phyloP scores from a whole-genome alignment of 441 rosid species.

The Breynia disticha region DNA sequence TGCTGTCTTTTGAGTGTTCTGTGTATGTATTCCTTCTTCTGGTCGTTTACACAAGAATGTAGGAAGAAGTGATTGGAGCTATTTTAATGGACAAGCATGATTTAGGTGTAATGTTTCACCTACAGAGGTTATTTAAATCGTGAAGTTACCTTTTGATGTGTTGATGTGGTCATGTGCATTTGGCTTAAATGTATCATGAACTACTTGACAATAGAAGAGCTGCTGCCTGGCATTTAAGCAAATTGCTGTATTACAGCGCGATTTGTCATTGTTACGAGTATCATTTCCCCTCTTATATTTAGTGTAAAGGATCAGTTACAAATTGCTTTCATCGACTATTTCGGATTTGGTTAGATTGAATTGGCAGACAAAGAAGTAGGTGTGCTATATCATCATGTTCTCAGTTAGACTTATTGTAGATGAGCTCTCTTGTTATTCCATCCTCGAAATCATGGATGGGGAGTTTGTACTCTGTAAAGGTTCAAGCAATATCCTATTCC shows the following conservation, averaged over 20 bases:
- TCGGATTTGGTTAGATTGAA: slow-evolving; percentile 9
- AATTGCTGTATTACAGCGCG: too few species aligned
- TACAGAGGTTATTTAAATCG: slow-evolving; percentile 6
- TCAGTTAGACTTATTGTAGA: neutral
- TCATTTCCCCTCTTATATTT: neutral
- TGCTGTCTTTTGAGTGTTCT: slow-evolving; percentile 2
- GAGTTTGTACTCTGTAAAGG: slow-evolving; percentile 4
- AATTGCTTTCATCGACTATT: slow-evolving; percentile 1
- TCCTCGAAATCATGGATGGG: slow-evolving; percentile 8
- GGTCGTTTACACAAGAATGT: slow-evolving; percentile 5
- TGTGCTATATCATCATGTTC: slow-evolving; percentile 1
- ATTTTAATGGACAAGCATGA: neutral
- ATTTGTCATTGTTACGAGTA: too few species aligned
- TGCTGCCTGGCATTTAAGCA: slow-evolving; percentile 6
- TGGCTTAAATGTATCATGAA: neutral
- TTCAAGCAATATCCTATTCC: slow-evolving; percentile 9
- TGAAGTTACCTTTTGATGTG: slow-evolving; percentile 8
- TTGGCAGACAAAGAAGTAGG: slow-evolving; percentile 4
- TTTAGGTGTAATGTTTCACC: slow-evolving; percentile 1
- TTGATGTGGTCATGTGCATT: slow-evolving; percentile 3
- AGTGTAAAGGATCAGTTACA: neutral
- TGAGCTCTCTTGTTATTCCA: slow-evolving; percentile 4
- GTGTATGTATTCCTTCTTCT: neutral
- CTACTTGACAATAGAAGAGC: neutral
- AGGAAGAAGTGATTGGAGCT: slow-evolving; percentile 11